A percentile compares a stretch with the other conserved stretches of the same genome.
phyloP scores from a whole-genome alignment of 305 asterid species.

The Fraxinus xanthoxyloides region DNA sequence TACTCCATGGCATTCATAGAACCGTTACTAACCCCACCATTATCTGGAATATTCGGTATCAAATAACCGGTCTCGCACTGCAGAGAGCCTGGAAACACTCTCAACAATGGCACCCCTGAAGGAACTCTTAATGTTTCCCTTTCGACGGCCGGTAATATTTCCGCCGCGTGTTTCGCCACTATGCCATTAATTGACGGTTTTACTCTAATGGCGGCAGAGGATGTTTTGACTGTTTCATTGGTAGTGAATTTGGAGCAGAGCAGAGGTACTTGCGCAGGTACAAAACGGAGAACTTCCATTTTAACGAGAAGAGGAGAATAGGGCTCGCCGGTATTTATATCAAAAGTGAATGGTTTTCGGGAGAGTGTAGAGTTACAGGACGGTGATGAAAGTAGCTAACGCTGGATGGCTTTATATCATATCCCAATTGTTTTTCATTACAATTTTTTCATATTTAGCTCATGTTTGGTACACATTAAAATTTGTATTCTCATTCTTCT shows the following conservation, averaged over 20 bases:
- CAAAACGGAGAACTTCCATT: slow-evolving; percentile 54
- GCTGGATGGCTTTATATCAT: too few species aligned
- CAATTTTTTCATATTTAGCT: too few species aligned
- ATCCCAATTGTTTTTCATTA: too few species aligned
- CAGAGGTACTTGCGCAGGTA: slow-evolving; percentile 36
- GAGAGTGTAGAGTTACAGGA: background rate
- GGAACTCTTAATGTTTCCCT: slow-evolving; percentile 5
- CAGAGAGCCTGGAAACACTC: slow-evolving; percentile 55
- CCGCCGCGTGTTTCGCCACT: slow-evolving; percentile 33
- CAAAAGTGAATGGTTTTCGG: background rate
- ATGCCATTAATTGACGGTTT: slow-evolving; percentile 27
- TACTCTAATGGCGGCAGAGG: slow-evolving; percentile 14
- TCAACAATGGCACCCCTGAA: slow-evolving; percentile 35
- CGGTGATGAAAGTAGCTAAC: background rate
- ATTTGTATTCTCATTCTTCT: too few species aligned
- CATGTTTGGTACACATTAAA: too few species aligned
- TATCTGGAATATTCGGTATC: slow-evolving; percentile 37
- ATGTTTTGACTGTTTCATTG: slow-evolving; percentile 23
- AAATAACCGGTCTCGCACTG: slow-evolving; percentile 64
- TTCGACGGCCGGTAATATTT: slow-evolving; percentile 25
- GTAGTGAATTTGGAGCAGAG: slow-evolving; percentile 29
- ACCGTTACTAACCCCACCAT: slow-evolving; percentile 21
- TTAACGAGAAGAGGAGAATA: background rate
- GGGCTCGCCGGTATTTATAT: background rate
- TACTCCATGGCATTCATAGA: slow-evolving; percentile 60